phyloP scores from a whole-genome alignment of 2,329 filamentous ascomycete genomes.

The Ophidiomyces ophidiicola region DNA sequence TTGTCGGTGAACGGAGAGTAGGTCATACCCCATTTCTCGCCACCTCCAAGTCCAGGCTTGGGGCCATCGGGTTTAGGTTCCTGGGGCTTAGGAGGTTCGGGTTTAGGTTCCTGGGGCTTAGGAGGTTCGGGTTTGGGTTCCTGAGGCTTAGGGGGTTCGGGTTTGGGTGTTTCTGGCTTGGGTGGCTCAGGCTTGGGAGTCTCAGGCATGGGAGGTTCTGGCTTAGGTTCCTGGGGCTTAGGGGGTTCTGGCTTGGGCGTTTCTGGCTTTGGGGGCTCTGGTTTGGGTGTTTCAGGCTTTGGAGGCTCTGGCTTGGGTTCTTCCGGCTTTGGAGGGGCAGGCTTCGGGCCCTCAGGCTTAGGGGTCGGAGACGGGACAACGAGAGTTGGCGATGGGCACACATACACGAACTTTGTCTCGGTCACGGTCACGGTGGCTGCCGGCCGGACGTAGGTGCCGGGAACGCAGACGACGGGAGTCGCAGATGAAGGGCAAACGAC shows the following conservation, averaged over 20 bases:
- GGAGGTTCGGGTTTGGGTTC: slow-evolving; percentile 20
- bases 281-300: too few relatives aligned
- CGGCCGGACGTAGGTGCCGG: slow-evolving; percentile 62
- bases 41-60: slow-evolving; percentile 20
- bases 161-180: background rate
- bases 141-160: background rate
- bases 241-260: slow-evolving; percentile 14
- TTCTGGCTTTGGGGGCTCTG: slow-evolving; percentile 16
- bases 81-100: slow-evolving; percentile 17
- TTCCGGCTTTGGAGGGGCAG: slow-evolving; percentile 16
- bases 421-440: slow-evolving; percentile 56
- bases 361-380: slow-evolving; percentile 18
- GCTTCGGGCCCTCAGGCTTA: slow-evolving; percentile 15
- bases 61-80: slow-evolving; percentile 14
- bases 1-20: slow-evolving; percentile 60
- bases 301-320: slow-evolving; percentile 11
- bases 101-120: slow-evolving; percentile 18
- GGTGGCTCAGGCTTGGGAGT: slow-evolving; percentile 8
- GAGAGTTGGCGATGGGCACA: slow-evolving; percentile 54
- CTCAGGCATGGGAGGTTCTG: slow-evolving; percentile 16
- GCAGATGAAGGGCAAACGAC: slow-evolving; percentile 51
- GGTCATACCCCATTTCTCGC: slow-evolving; percentile 57
- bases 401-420: slow-evolving; percentile 54
- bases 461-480: slow-evolving; percentile 49
- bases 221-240: slow-evolving; percentile 15